These are phyloP conservation scores for Butyriboletus loyo DNA, from an alignment of 768 basidiomycete species.

Conservation along the genomic window DNA sequence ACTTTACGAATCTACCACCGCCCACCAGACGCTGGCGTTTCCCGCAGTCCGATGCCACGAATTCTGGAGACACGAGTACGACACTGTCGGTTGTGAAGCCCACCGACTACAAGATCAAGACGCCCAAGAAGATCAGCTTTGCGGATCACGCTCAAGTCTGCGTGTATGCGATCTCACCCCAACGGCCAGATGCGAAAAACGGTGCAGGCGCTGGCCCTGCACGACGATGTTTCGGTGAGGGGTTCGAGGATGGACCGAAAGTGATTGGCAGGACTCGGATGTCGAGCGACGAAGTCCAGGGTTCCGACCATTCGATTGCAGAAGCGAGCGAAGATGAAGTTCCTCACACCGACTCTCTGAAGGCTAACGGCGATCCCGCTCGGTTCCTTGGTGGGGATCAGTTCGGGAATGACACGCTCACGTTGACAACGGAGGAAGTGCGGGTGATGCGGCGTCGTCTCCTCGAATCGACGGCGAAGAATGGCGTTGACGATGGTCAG, in stretches of 20 bases:
- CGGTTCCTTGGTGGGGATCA: background rate
- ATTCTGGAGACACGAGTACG: background rate
- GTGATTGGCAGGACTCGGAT: background rate
- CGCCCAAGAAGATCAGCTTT: slow-evolving; percentile 27
- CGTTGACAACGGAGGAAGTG: slow-evolving; percentile 19
- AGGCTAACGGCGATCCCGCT: background rate
- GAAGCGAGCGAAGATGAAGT: background rate
- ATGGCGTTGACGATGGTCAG: slow-evolving; percentile 3
- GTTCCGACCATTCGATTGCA: background rate
- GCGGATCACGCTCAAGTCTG: slow-evolving; percentile 22
- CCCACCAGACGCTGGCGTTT: slow-evolving; percentile 12
- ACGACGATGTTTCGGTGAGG: background rate
- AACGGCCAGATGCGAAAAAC: background rate
- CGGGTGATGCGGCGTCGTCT: slow-evolving; percentile 13
- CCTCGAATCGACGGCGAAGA: slow-evolving; percentile 2
- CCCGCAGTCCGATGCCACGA: background rate
- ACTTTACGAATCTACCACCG: slow-evolving; percentile 25
- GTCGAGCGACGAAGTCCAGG: background rate
- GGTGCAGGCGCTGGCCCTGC: background rate
- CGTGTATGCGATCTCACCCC: slow-evolving; percentile 17
- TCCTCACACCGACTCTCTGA: background rate
- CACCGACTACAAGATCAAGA: slow-evolving; percentile 14
- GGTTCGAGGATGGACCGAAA: background rate
- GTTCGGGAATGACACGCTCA: slow-evolving; percentile 7
- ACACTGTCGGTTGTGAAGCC: slow-evolving; percentile 5